These are phyloP conservation scores for Schizothecium vesticola DNA, from an alignment of 495 filamentous ascomycete genomes.

Conservation along the genomic window DNA sequence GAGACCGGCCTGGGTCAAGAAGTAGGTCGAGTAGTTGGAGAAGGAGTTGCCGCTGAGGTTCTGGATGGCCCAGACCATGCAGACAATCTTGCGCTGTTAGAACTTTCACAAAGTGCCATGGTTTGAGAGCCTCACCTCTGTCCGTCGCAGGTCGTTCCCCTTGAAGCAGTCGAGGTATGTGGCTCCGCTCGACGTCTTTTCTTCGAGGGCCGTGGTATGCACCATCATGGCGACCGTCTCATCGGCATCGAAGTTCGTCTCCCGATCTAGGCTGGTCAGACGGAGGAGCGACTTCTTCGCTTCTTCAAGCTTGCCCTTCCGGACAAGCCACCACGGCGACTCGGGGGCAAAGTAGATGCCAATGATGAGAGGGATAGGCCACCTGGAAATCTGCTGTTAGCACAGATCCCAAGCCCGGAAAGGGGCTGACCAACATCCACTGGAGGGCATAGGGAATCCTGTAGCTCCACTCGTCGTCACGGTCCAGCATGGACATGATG, in stretches of 20 bases:
- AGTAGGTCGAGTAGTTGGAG: constrained; percentile 74
- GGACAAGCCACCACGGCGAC: constrained; percentile 78
- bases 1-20: constrained; percentile 69
- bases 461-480: constrained; percentile 54
- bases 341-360: constrained; percentile 70
- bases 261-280: constrained; percentile 52
- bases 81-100: constrained; percentile 48
- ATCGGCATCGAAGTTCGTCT: constrained; percentile 62
- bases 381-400: constrained; percentile 24
- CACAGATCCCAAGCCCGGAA: background rate
- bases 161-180: constrained; percentile 71
- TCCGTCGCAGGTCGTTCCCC: constrained; percentile 66
- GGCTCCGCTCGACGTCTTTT: constrained; percentile 64
- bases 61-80: constrained; percentile 80
- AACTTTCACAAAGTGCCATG: too few species aligned
- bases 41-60: constrained; percentile 75
- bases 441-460: constrained; percentile 65
- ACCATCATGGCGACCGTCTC: constrained; percentile 84
- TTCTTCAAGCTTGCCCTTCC: constrained; percentile 60
- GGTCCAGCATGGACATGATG: constrained; percentile 57
- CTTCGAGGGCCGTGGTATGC: constrained; percentile 69
- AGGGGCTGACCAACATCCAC: constrained; percentile 52
- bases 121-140: constrained; percentile 36
- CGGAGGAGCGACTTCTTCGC: constrained; percentile 64
- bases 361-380: constrained; percentile 68